Conservation (phyloP, 306 rosid species). For the Cicer chorassanicum region DNA sequence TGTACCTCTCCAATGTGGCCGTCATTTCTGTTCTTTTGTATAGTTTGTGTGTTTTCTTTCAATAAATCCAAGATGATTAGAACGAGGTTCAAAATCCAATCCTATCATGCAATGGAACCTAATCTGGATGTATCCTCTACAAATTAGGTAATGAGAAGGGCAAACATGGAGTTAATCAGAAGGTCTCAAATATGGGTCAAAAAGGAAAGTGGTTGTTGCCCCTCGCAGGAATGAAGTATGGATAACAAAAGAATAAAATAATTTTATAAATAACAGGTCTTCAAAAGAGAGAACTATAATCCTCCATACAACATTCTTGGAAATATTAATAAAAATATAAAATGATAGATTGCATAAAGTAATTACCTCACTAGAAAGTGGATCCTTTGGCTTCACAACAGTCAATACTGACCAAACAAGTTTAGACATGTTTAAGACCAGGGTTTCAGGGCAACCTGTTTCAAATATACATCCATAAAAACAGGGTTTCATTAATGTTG, state of each 20-base stretch:
- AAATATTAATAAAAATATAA: constrained; percentile 17
- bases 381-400: constrained; percentile 79
- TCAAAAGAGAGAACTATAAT: constrained; percentile 31
- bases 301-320: constrained; percentile 19
- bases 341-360: constrained; percentile 33
- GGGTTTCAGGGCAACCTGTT: constrained; percentile 92
- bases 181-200: constrained; percentile 1
- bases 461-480: constrained; percentile 37
- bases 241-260: neutral
- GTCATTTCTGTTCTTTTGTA: constrained; percentile 11
- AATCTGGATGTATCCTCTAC: constrained; percentile 1
- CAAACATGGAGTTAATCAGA: constrained; percentile 12
- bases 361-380: constrained; percentile 97
- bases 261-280: neutral
- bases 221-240: neutral
- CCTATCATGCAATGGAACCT: neutral
- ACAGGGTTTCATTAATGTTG: neutral
- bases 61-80: constrained; percentile 8
- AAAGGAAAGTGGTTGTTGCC: constrained; percentile 22
- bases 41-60: neutral
- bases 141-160: constrained; percentile 2
- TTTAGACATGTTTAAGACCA: constrained; percentile 85
- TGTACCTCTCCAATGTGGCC: constrained; percentile 7
- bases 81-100: neutral
- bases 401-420: constrained; percentile 85